A percentile compares a stretch with the other conserved stretches of the same genome.
Evolutionary conservation across 2,329 filamentous ascomycete species (phyloP).

Genomic region (Cryoendolithus antarcticus): DNA sequence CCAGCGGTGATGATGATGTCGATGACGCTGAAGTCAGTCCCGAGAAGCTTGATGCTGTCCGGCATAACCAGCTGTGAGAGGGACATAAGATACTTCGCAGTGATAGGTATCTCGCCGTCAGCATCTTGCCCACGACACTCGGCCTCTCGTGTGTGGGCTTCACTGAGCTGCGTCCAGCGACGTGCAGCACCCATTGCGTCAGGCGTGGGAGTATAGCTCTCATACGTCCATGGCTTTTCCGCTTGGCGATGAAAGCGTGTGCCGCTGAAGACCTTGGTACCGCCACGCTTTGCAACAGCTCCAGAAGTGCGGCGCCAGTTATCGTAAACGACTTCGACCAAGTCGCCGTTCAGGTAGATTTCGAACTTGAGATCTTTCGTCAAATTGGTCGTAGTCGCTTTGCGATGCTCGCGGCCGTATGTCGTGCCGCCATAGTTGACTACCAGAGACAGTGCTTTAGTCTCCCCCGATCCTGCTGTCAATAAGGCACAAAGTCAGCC

Average conservation of each 20-base stretch:
- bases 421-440: no score
- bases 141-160: conserved; percentile 19
- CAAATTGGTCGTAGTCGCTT: not conserved
- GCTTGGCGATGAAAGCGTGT: conserved; percentile 25
- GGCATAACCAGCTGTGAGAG: conserved; percentile 29
- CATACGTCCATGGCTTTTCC: conserved; percentile 35
- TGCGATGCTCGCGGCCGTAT: no score
- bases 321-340: conserved; percentile 17
- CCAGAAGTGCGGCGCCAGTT: conserved; percentile 3
- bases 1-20: conserved; percentile 18
- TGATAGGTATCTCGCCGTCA: conserved; percentile 21
- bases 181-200: conserved; percentile 7
- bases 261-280: conserved; percentile 24
- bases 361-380: conserved; percentile 30
- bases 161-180: conserved; percentile 25
- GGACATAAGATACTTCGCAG: conserved; percentile 27
- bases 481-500: no score
- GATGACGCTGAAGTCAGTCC: conserved; percentile 18
- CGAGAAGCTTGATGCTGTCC: conserved; percentile 14
- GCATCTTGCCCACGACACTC: conserved; percentile 22
- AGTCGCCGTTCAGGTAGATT: conserved; percentile 35
- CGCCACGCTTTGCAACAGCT: conserved; percentile 2
- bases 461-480: no score
- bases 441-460: no score
- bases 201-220: conserved; percentile 1